phyloP scores from a whole-genome alignment of 441 rosid species.

The Jatropha multifida region DNA sequence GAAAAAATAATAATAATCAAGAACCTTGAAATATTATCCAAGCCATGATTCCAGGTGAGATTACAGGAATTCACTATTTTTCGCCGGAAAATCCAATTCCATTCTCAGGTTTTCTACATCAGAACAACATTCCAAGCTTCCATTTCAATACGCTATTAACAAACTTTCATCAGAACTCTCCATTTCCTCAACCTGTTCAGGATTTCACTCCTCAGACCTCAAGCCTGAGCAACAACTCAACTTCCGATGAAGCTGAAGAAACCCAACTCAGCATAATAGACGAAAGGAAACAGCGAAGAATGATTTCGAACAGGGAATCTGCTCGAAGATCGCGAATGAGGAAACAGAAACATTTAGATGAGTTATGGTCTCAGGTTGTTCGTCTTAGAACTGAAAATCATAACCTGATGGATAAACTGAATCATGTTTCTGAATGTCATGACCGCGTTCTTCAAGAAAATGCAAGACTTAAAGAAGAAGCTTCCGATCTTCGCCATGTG shows the following conservation, averaged over 20 bases:
- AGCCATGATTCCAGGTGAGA: slow-evolving; percentile 54
- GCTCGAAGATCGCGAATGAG: slow-evolving; percentile 87
- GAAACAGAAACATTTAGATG: slow-evolving; percentile 77
- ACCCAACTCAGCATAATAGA: slow-evolving; percentile 60
- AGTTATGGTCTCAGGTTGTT: slow-evolving; percentile 48
- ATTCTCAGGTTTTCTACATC: slow-evolving; percentile 35
- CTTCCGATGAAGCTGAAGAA: slow-evolving; percentile 82
- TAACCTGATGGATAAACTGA: slow-evolving; percentile 62
- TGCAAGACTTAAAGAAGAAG: slow-evolving; percentile 75
- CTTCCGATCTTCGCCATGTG: slow-evolving; percentile 71
- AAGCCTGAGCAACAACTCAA: slow-evolving; percentile 61
- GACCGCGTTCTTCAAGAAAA: slow-evolving; percentile 66
- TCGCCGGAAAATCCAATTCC: slow-evolving; percentile 41
- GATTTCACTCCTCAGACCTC: slow-evolving; percentile 42
- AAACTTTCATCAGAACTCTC: slow-evolving; percentile 37
- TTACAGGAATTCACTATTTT: slow-evolving; percentile 50
- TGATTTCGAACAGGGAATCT: slow-evolving; percentile 82
- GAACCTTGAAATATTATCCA: slow-evolving; percentile 4
- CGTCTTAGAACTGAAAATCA: slow-evolving; percentile 53
- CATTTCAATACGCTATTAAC: slow-evolving; percentile 41
- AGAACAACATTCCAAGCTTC: slow-evolving; percentile 36
- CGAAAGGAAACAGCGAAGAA: slow-evolving; percentile 72
- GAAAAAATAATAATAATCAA: slow-evolving; percentile 10
- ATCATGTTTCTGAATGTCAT: slow-evolving; percentile 57
- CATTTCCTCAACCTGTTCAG: slow-evolving; percentile 31